phyloP scores from a whole-genome alignment of 768 basidiomycete genomes.

The Podaxis mareebaensis region DNA sequence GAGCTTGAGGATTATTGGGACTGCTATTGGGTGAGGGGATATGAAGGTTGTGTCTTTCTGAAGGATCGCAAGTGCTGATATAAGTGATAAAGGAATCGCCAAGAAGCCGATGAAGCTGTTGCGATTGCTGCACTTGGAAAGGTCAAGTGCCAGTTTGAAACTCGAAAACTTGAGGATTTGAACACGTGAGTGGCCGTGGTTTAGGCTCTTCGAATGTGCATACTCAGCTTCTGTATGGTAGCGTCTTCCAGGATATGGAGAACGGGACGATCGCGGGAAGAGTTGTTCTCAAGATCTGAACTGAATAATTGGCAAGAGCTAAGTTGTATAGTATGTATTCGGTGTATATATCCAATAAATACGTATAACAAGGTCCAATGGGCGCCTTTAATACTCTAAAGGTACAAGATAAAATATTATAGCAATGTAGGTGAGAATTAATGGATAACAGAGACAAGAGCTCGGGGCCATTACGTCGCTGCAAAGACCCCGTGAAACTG shows the following conservation, averaged over 20 bases:
- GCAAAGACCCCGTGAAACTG: too few species aligned
- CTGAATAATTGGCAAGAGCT: too few species aligned
- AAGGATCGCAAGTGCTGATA: too few species aligned
- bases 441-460: too few species aligned
- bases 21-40: conserved; percentile 31
- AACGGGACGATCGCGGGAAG: conserved; percentile 50
- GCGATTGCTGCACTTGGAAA: conserved; percentile 70
- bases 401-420: too few species aligned
- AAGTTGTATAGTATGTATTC: not conserved
- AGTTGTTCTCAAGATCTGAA: conserved; percentile 32
- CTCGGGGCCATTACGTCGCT: too few species aligned
- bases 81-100: conserved; percentile 56
- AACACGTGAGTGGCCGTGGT: conserved; percentile 39
- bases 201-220: conserved; percentile 1
- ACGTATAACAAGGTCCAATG: not conserved
- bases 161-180: conserved; percentile 51
- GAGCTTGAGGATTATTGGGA: conserved; percentile 56
- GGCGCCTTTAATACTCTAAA: too few species aligned
- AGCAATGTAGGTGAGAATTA: too few species aligned
- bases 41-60: too few species aligned
- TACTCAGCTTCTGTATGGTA: conserved; percentile 15
- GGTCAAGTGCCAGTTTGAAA: conserved; percentile 58
- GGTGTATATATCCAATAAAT: not conserved
- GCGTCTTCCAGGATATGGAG: conserved; percentile 41
- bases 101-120: conserved; percentile 81